Evolutionary conservation across 371 early-diverging fungal genomes (phyloP).

Genomic region (Mortierella sp.): DNA sequence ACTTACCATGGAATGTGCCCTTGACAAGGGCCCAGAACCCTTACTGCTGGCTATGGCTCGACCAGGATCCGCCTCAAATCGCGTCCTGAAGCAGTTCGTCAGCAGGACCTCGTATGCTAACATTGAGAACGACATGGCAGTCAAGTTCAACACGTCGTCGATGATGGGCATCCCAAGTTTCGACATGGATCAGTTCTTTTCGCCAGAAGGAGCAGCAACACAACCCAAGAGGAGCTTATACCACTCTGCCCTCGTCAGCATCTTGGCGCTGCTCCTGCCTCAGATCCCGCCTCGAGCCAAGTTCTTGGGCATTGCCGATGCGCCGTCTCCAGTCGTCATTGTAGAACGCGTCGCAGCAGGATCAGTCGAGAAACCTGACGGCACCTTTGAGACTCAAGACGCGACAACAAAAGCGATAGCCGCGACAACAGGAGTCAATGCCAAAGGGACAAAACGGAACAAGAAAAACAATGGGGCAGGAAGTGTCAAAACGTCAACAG

Average conservation of each 20-base stretch:
- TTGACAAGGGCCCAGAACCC: slow-evolving; percentile 43
- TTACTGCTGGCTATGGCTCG: slow-evolving; percentile 57
- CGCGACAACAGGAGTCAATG: not conserved
- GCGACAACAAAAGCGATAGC: not conserved
- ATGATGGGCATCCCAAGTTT: slow-evolving; percentile 57
- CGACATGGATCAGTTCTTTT: slow-evolving; percentile 50
- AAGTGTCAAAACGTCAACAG: not conserved
- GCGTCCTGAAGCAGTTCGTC: slow-evolving; percentile 40
- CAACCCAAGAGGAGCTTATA: slow-evolving; percentile 36
- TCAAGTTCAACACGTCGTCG: slow-evolving; percentile 51
- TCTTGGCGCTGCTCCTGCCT: slow-evolving; percentile 40
- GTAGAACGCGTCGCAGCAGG: slow-evolving; percentile 33
- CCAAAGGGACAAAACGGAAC: not conserved
- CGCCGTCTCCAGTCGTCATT: slow-evolving; percentile 43
- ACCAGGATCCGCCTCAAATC: slow-evolving; percentile 50
- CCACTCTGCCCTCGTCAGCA: slow-evolving; percentile 31
- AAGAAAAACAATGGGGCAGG: not conserved
- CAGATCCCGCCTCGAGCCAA: slow-evolving; percentile 32
- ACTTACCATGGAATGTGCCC: slow-evolving; percentile 15
- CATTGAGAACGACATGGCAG: slow-evolving; percentile 59
- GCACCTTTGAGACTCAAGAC: not conserved
- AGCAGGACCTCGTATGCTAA: slow-evolving; percentile 59
- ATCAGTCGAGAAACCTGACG: not conserved
- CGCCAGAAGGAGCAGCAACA: slow-evolving; percentile 42
- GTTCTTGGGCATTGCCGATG: slow-evolving; percentile 33